Percentiles rank a stretch among this genome's conserved stretches.
phyloP scores from a whole-genome alignment of 1,284 basidiomycete species.

The Cutaneotrichosporon dermatis region DNA sequence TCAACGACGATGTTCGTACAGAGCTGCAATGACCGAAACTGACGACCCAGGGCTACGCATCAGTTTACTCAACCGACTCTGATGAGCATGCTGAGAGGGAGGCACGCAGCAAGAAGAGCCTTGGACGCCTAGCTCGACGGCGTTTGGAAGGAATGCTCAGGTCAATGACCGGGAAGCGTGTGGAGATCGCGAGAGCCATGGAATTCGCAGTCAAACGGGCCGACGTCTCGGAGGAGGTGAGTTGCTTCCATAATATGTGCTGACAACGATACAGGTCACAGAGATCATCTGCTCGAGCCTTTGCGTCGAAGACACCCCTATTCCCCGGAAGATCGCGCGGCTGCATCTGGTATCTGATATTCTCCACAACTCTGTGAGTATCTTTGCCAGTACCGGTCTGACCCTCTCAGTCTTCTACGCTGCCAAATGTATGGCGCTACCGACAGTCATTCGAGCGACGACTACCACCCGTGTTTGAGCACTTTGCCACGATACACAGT shows the following conservation, averaged over 20 bases:
- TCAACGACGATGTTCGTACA: conserved; percentile 72
- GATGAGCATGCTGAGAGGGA: conserved; percentile 90
- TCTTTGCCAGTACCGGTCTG: too few species aligned
- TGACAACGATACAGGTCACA: conserved; percentile 58
- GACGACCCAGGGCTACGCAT: conserved; percentile 70
- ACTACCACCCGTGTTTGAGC: conserved; percentile 84
- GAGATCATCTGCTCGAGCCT: conserved; percentile 81
- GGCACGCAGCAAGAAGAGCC: conserved; percentile 61
- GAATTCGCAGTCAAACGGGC: conserved; percentile 91
- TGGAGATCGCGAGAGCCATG: conserved; percentile 91
- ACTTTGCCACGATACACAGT: conserved; percentile 84
- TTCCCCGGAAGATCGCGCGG: conserved; percentile 91
- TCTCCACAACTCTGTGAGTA: conserved; percentile 77
- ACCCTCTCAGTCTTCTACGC: conserved; percentile 34
- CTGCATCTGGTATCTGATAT: conserved; percentile 96
- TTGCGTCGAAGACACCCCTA: conserved; percentile 77
- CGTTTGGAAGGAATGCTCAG: conserved; percentile 88
- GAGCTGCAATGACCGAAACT: background rate
- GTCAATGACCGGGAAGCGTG: conserved; percentile 74
- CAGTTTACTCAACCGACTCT: conserved; percentile 89
- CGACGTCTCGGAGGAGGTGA: conserved; percentile 82
- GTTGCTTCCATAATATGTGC: conserved; percentile 12
- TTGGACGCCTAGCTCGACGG: conserved; percentile 71
- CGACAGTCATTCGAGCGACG: conserved; percentile 83
- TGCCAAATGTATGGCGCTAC: conserved; percentile 72